These are phyloP conservation scores for Rhizopogon rudus DNA, from an alignment of 768 basidiomycete genomes.

Conservation along the genomic window DNA sequence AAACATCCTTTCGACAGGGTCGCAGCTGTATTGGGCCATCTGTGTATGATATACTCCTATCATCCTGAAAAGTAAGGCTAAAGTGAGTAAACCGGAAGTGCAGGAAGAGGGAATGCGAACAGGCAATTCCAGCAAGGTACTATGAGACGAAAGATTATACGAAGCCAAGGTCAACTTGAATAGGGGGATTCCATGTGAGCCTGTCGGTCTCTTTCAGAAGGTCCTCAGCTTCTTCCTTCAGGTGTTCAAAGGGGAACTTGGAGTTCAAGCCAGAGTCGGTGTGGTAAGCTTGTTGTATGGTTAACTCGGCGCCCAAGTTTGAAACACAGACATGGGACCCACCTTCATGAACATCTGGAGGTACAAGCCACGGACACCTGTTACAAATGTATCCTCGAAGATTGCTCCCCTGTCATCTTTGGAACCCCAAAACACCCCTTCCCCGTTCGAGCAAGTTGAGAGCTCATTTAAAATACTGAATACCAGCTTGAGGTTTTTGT, in stretches of 20 bases:
- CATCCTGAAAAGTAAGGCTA: too few relatives aligned
- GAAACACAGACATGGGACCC: neutral
- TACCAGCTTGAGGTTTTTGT: neutral
- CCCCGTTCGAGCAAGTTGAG: conserved; percentile 15
- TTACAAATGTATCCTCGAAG: conserved; percentile 12
- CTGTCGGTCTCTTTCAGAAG: conserved; percentile 6
- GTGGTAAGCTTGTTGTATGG: neutral
- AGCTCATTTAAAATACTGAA: conserved; percentile 5
- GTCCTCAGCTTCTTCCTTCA: conserved; percentile 17
- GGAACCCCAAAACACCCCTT: conserved; percentile 4
- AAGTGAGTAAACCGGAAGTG: too few relatives aligned
- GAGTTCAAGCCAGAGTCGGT: conserved; percentile 1
- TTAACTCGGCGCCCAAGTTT: neutral
- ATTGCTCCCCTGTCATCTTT: conserved; percentile 11
- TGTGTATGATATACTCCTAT: too few relatives aligned
- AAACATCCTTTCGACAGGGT: too few relatives aligned
- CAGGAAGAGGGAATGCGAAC: too few relatives aligned
- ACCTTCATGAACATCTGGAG: conserved; percentile 6
- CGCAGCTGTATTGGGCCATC: too few relatives aligned
- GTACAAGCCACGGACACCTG: conserved; percentile 2
- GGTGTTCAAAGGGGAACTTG: conserved; percentile 7
- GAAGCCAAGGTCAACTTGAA: too few relatives aligned
- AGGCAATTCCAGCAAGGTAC: too few relatives aligned
- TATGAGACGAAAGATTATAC: too few relatives aligned
- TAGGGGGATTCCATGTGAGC: neutral